These are phyloP conservation scores for Platismatia glauca DNA, from an alignment of 495 filamentous ascomycete genomes.

Conservation along the genomic window DNA sequence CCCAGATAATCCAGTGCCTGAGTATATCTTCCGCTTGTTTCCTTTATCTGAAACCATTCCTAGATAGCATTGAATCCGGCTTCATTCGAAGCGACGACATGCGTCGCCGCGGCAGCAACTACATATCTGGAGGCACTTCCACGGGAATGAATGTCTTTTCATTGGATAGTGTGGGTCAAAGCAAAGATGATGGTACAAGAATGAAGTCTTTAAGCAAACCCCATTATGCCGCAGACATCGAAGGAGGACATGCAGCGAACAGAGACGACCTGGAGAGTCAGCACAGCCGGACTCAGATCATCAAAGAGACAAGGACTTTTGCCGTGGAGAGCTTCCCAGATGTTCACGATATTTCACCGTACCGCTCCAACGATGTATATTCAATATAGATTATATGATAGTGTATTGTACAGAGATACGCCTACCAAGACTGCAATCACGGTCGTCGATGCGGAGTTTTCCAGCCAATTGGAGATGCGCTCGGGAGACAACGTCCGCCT, in stretches of 20 bases:
- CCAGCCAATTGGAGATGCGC: not conserved
- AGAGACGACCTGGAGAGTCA: constrained; percentile 13
- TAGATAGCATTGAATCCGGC: constrained; percentile 36
- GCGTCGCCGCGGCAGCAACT: constrained; percentile 20
- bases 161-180: not conserved
- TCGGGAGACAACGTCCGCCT: not conserved
- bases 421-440: not conserved
- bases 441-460: not conserved
- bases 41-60: constrained; percentile 40
- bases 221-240: not conserved
- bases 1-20: constrained; percentile 32
- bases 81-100: constrained; percentile 34
- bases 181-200: not conserved
- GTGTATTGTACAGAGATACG: not conserved
- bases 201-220: not conserved
- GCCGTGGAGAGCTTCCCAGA: constrained; percentile 49
- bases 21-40: constrained; percentile 38
- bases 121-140: not conserved
- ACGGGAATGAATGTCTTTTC: not conserved
- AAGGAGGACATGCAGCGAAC: constrained; percentile 4
- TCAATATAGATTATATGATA: not conserved
- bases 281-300: constrained; percentile 14
- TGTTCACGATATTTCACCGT: not conserved
- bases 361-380: not conserved
- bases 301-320: constrained; percentile 28